phyloP scores from a whole-genome alignment of 2,329 filamentous ascomycete species.

The Fusarium sp. region DNA sequence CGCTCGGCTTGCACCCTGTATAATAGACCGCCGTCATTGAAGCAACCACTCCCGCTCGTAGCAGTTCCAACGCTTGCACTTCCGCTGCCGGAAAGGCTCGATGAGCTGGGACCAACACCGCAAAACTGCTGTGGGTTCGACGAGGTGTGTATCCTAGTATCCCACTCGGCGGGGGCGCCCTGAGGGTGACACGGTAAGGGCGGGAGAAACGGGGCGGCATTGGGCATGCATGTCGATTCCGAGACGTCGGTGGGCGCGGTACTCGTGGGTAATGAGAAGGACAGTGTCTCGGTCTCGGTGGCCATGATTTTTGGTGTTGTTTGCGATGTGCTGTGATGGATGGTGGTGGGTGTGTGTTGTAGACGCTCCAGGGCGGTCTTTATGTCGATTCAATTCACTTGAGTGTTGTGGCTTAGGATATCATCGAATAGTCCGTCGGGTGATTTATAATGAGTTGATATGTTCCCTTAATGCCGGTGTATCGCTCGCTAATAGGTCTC shows the following conservation, averaged over 20 bases:
- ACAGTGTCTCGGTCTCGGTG: slow-evolving; percentile 54
- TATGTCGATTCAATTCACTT: slow-evolving; percentile 6
- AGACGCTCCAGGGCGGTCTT: slow-evolving; percentile 30
- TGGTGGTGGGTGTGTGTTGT: neutral
- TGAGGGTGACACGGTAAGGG: slow-evolving; percentile 30
- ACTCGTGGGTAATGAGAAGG: slow-evolving; percentile 51
- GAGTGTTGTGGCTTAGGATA: slow-evolving; percentile 23
- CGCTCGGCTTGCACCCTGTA: slow-evolving; percentile 48
- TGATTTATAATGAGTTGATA: neutral
- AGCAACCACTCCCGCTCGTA: slow-evolving; percentile 39
- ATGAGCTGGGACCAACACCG: slow-evolving; percentile 9
- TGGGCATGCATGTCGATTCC: slow-evolving; percentile 49
- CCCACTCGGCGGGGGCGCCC: slow-evolving; percentile 49
- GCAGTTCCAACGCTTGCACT: slow-evolving; percentile 12
- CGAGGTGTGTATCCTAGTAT: slow-evolving; percentile 48
- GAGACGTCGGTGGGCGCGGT: slow-evolving; percentile 52
- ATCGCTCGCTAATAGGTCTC: slow-evolving; percentile 8
- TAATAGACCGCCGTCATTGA: slow-evolving; percentile 47
- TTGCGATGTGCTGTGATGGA: too few species aligned
- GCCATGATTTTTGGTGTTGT: slow-evolving; percentile 43
- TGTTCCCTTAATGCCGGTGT: slow-evolving; percentile 1
- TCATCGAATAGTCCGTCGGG: slow-evolving; percentile 26
- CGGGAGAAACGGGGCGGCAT: slow-evolving; percentile 31
- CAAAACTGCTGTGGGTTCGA: slow-evolving; percentile 32
- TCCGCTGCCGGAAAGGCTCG: slow-evolving; percentile 9